Evolutionary conservation across 345 rosid genomes (phyloP).

Genomic region (Microthlaspi erraticum): DNA sequence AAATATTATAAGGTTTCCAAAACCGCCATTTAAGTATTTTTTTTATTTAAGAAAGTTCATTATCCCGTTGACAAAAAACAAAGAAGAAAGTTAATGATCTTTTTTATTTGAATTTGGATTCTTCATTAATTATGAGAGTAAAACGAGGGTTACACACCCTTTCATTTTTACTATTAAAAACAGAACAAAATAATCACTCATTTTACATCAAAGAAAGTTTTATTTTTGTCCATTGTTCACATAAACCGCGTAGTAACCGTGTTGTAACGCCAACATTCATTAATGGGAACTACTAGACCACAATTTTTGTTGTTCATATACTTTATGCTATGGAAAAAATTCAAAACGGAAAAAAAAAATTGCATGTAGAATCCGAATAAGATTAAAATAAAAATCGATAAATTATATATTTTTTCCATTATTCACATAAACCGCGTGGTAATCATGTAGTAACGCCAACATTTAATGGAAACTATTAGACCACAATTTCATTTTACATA

Average conservation of each 20-base stretch:
- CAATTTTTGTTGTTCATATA: constrained; percentile 11
- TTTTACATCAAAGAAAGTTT: neutral
- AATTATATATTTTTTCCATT: too few species aligned
- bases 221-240: neutral
- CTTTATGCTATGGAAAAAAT: neutral
- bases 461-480: too few species aligned
- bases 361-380: too few species aligned
- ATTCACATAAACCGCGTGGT: neutral
- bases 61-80: constrained; percentile 9
- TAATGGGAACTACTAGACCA: neutral
- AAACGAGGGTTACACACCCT: constrained; percentile 18
- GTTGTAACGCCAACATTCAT: neutral
- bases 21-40: constrained; percentile 12
- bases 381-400: too few species aligned
- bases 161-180: constrained; percentile 19
- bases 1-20: neutral
- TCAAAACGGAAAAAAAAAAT: too few species aligned
- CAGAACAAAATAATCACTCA: neutral
- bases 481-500: too few species aligned
- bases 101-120: constrained; percentile 7
- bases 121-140: constrained; percentile 10
- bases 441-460: constrained; percentile 1
- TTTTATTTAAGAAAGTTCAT: neutral
- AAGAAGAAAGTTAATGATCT: neutral
- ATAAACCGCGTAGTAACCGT: constrained; percentile 12